phyloP scores from a whole-genome alignment of 352 stramenopile species.

The Phytophthora nicotianae region DNA sequence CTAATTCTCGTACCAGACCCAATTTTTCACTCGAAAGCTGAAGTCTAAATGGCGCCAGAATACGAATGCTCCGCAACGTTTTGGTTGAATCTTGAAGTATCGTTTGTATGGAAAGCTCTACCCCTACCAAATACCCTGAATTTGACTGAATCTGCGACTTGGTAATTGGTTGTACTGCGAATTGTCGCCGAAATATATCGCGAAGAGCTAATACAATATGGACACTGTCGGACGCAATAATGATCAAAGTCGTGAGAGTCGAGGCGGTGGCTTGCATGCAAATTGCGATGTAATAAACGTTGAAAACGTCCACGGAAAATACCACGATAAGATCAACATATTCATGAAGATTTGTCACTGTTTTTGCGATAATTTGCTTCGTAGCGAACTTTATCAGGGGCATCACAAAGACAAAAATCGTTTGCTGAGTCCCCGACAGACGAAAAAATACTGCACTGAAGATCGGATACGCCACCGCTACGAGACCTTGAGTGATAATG shows the following conservation, averaged over 20 bases:
- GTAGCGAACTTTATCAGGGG: constrained; percentile 34
- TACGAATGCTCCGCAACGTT: constrained; percentile 10
- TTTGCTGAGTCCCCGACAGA: constrained; percentile 13
- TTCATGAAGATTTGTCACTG: constrained; percentile 25
- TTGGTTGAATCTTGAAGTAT: constrained; percentile 6
- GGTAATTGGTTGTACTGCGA: constrained; percentile 17
- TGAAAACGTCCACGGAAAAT: constrained; percentile 42
- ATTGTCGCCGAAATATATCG: constrained; percentile 10
- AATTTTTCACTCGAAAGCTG: constrained; percentile 15
- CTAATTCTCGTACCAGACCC: neutral
- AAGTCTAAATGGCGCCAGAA: constrained; percentile 8
- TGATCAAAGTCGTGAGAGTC: neutral
- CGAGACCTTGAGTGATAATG: constrained; percentile 11
- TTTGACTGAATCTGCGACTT: too few species aligned
- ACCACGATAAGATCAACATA: constrained; percentile 21
- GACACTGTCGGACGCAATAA: constrained; percentile 20
- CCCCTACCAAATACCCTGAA: too few species aligned
- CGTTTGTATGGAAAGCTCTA: too few species aligned
- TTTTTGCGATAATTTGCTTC: constrained; percentile 28
- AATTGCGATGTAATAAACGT: constrained; percentile 37
- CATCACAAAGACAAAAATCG: constrained; percentile 17
- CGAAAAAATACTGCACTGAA: constrained; percentile 32
- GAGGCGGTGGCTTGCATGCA: constrained; percentile 40
- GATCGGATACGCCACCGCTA: constrained; percentile 30
- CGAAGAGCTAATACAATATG: constrained; percentile 22